phyloP scores from a whole-genome alignment of 441 rosid species.

The Erysimum cheiri region DNA sequence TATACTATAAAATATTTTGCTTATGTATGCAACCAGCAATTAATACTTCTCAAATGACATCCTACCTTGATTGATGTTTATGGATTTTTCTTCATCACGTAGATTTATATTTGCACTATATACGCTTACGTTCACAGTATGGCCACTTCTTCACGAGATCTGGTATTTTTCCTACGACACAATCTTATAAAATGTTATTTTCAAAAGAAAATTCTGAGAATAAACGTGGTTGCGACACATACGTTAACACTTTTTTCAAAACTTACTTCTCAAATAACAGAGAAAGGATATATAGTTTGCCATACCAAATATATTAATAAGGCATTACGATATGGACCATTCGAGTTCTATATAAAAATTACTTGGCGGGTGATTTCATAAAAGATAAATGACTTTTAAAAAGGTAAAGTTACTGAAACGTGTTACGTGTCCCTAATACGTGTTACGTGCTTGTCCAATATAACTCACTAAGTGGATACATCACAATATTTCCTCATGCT shows the following conservation, averaged over 20 bases:
- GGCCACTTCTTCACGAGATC: conserved; percentile 23
- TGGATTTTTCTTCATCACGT: conserved; percentile 28
- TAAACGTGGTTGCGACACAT: not conserved
- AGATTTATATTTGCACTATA: not conserved
- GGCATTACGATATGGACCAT: not conserved
- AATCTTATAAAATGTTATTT: not conserved
- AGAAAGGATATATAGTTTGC: not conserved
- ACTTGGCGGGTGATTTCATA: conserved; percentile 23
- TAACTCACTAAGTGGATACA: conserved; percentile 21
- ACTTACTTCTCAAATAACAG: not conserved
- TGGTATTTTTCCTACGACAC: too few relatives aligned
- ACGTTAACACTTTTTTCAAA: not conserved
- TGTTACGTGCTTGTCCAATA: conserved; percentile 28
- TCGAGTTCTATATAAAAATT: conserved; percentile 5
- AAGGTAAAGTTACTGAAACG: conserved; percentile 20
- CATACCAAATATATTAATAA: not conserved
- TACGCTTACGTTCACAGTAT: conserved; percentile 27
- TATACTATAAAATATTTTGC: not conserved
- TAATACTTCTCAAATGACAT: conserved; percentile 24
- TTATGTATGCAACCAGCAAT: conserved; percentile 27
- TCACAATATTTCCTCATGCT: conserved; percentile 18
- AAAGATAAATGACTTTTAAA: conserved; percentile 4
- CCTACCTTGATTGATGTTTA: conserved; percentile 1
- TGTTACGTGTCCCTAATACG: conserved; percentile 31
- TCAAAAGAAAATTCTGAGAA: not conserved